A percentile compares a stretch with the other conserved stretches of the same genome.
phyloP scores from a whole-genome alignment of 225 moss, liverwort and hornwort species.

The Sphagnum contortum region DNA sequence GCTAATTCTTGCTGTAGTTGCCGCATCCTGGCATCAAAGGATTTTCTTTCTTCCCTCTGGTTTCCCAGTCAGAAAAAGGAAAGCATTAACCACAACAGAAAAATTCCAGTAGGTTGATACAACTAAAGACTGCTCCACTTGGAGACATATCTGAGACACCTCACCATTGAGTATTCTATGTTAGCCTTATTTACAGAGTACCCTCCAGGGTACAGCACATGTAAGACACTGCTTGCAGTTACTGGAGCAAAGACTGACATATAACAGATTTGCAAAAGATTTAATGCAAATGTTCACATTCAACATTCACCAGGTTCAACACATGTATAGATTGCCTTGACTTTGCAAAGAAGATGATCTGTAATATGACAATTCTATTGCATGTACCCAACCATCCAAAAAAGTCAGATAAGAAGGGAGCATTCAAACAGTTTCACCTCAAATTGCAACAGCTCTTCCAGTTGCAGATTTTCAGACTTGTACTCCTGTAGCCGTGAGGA shows the following conservation, averaged over 20 bases:
- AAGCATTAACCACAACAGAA: too few species aligned
- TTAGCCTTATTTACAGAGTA: too few species aligned
- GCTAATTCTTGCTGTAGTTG: constrained; percentile 5
- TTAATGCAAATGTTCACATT: too few species aligned
- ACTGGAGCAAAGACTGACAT: too few species aligned
- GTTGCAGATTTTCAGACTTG: constrained; percentile 9
- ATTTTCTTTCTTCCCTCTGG: constrained; percentile 7
- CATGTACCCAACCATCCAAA: not conserved
- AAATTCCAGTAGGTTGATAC: too few species aligned
- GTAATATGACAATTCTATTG: not conserved
- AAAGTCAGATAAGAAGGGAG: not conserved
- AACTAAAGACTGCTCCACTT: too few species aligned
- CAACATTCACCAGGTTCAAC: not conserved
- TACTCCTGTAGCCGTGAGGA: constrained; percentile 11
- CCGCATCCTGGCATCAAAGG: constrained; percentile 3
- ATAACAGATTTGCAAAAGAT: too few species aligned
- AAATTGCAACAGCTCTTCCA: constrained; percentile 7
- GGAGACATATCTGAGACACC: too few species aligned
- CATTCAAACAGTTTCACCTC: constrained; percentile 3
- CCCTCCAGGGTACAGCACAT: too few species aligned
- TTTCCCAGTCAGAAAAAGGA: not conserved
- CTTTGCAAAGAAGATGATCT: not conserved
- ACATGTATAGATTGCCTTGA: not conserved
- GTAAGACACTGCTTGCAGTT: too few species aligned
- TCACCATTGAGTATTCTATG: too few species aligned